These are phyloP conservation scores for Olyra latifolia DNA, from an alignment of 176 grass and related monocot genomes.

Conservation along the genomic window DNA sequence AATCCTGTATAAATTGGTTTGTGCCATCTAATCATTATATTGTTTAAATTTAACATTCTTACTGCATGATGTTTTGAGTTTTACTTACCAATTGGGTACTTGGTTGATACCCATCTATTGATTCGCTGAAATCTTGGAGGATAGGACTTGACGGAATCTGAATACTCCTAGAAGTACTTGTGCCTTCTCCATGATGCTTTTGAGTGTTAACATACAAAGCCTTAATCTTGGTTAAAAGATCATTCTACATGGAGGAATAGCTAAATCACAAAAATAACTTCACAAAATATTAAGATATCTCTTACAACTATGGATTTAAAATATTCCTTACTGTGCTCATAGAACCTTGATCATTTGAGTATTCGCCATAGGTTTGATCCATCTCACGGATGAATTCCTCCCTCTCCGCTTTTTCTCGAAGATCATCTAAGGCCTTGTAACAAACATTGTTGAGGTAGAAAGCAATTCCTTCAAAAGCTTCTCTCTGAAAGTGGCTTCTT, in stretches of 20 bases:
- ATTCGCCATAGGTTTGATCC: neutral
- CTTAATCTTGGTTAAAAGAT: conserved; percentile 39
- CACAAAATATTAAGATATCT: neutral
- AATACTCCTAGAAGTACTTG: neutral
- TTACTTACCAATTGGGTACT: neutral
- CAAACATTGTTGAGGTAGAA: conserved; percentile 45
- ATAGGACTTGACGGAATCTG: neutral
- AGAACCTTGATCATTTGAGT: neutral
- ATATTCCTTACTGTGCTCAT: conserved; percentile 34
- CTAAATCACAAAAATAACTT: neutral
- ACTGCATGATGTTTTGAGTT: neutral
- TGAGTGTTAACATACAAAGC: neutral
- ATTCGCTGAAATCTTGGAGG: neutral
- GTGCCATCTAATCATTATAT: neutral
- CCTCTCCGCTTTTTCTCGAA: neutral
- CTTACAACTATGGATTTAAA: neutral
- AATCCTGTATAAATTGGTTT: neutral
- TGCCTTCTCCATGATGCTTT: neutral
- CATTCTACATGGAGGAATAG: neutral
- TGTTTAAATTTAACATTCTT: neutral
- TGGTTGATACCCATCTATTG: neutral
- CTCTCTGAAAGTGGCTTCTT: neutral
- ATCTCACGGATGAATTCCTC: neutral
- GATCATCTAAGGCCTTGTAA: conserved; percentile 9
- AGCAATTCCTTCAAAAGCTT: conserved; percentile 2